Conservation (phyloP, 495 filamentous ascomycete species). For the Niebla homalea region DNA sequence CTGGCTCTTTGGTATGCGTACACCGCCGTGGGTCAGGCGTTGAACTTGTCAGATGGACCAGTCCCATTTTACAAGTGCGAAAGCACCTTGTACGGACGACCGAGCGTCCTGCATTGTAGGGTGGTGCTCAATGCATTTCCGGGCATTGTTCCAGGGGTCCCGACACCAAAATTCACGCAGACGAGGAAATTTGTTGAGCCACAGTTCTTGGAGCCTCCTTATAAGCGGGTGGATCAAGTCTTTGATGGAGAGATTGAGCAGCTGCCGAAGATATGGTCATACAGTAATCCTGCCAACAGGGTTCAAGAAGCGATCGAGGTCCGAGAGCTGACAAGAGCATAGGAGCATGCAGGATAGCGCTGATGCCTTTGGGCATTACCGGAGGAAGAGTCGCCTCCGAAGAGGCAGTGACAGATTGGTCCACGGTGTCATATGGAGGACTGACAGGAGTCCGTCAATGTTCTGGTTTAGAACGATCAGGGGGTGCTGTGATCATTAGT, state of each 20-base stretch:
- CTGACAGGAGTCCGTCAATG: background rate
- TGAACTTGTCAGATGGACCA: too few relatives aligned
- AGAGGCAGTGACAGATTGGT: background rate
- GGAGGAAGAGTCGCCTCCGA: background rate
- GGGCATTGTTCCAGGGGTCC: background rate
- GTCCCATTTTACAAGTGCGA: too few relatives aligned
- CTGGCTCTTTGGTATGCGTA: too few relatives aligned
- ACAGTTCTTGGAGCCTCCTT: background rate
- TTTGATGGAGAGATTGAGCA: background rate
- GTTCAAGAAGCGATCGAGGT: background rate
- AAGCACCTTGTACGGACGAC: too few relatives aligned
- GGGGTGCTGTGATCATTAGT: background rate
- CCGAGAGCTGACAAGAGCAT: background rate
- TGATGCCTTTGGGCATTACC: background rate
- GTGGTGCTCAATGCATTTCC: too few relatives aligned
- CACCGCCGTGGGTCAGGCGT: too few relatives aligned
- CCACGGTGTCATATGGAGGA: background rate
- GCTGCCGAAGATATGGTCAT: conserved; percentile 1
- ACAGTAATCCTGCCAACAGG: background rate
- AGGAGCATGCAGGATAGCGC: background rate
- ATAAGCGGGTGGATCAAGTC: background rate
- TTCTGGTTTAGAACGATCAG: background rate
- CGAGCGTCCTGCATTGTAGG: too few relatives aligned
- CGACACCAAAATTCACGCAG: background rate
- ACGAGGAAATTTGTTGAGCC: conserved; percentile 3